A percentile compares a stretch with the other conserved stretches of the same genome.
Evolutionary conservation across 148 eudicot genomes (phyloP).

Genomic region (Rhododendron molle): DNA sequence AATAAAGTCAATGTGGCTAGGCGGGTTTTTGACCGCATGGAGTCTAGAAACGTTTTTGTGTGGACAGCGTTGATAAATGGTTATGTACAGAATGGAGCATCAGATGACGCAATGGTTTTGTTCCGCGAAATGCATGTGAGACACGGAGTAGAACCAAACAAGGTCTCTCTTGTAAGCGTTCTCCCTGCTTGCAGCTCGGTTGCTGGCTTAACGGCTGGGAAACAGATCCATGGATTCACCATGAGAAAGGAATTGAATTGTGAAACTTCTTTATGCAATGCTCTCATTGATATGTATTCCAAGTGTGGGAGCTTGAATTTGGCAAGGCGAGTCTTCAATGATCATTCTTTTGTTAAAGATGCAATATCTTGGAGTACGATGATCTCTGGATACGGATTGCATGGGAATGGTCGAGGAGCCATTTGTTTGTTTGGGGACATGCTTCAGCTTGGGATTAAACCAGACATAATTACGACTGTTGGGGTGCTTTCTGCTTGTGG

Average conservation of each 20-base stretch:
- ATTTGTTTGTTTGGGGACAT: slow-evolving; percentile 30
- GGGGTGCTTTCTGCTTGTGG: slow-evolving; percentile 33
- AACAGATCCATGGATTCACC: slow-evolving; percentile 42
- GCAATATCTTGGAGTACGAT: slow-evolving; percentile 49
- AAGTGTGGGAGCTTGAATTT: slow-evolving; percentile 41
- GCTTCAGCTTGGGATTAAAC: slow-evolving; percentile 22
- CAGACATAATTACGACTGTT: not conserved
- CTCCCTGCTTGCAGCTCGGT: slow-evolving; percentile 36
- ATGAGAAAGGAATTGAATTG: slow-evolving; percentile 21
- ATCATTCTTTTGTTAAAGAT: slow-evolving; percentile 27
- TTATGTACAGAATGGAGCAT: slow-evolving; percentile 24
- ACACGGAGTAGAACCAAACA: slow-evolving; percentile 27
- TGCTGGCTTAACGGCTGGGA: slow-evolving; percentile 30
- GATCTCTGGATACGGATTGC: slow-evolving; percentile 39
- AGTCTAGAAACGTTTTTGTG: slow-evolving; percentile 26
- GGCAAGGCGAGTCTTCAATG: slow-evolving; percentile 33
- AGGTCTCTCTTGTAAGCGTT: slow-evolving; percentile 34
- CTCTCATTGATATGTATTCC: slow-evolving; percentile 39
- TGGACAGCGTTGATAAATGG: slow-evolving; percentile 50
- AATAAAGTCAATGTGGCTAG: slow-evolving; percentile 25
- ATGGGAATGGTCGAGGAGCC: slow-evolving; percentile 40
- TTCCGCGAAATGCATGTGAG: slow-evolving; percentile 36
- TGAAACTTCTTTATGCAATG: slow-evolving; percentile 32
- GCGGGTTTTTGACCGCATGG: slow-evolving; percentile 29
- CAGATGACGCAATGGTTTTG: slow-evolving; percentile 28